phyloP scores from a whole-genome alignment of 176 grass and related monocot species.

The Avena sativa region DNA sequence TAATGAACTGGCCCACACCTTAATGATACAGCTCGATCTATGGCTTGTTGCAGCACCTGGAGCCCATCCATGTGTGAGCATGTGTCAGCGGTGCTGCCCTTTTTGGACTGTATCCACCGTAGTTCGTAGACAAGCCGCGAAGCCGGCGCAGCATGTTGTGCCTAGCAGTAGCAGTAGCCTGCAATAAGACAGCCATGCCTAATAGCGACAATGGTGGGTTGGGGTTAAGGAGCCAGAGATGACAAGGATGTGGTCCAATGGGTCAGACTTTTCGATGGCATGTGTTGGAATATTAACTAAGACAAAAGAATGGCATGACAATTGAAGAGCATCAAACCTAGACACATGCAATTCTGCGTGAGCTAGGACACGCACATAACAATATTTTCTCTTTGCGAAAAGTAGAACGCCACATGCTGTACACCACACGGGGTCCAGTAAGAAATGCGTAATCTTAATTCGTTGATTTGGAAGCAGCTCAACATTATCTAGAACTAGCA shows the following conservation, averaged over 20 bases:
- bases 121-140: conserved; percentile 8
- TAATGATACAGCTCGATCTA: conserved; percentile 34
- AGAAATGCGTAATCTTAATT: not conserved
- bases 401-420: conserved; percentile 41
- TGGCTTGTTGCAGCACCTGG: conserved; percentile 46
- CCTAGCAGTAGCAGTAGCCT: conserved; percentile 43
- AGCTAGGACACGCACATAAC: conserved; percentile 11
- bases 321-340: not conserved
- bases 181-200: conserved; percentile 29
- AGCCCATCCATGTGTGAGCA: conserved; percentile 66
- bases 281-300: not conserved
- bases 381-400: conserved; percentile 24
- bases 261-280: conserved; percentile 16
- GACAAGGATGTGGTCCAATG: conserved; percentile 30
- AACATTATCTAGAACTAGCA: conserved; percentile 30
- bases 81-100: conserved; percentile 37
- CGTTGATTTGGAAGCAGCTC: not conserved
- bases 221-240: conserved; percentile 8
- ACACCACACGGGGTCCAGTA: conserved; percentile 32
- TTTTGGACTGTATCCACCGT: conserved; percentile 51
- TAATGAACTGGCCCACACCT: conserved; percentile 10
- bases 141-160: conserved; percentile 45
- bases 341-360: not conserved
- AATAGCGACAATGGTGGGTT: conserved; percentile 29
- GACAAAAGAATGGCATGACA: not conserved